Conservation (phyloP, 2,329 filamentous ascomycete species). For the Laburnicola sp. region DNA sequence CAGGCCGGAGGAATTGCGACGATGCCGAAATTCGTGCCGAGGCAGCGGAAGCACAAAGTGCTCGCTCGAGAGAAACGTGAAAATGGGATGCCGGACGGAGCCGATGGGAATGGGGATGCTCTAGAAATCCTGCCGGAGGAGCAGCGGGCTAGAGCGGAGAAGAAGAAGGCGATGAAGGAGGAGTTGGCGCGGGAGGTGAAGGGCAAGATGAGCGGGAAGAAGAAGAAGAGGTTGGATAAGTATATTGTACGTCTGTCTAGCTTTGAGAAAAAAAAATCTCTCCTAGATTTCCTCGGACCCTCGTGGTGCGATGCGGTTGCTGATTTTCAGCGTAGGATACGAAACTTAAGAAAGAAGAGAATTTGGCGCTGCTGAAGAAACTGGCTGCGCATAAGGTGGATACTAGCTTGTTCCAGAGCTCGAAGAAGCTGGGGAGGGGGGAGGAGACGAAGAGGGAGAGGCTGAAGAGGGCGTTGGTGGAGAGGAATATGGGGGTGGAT, state of each 20-base stretch:
- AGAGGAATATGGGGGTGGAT: conserved; percentile 47
- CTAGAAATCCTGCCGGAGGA: conserved; percentile 56
- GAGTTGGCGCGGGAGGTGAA: conserved; percentile 58
- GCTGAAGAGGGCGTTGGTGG: conserved; percentile 55
- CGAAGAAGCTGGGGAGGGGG: conserved; percentile 70
- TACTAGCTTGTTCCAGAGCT: conserved; percentile 77
- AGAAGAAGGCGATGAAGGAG: conserved; percentile 56
- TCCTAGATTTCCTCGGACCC: too few species aligned
- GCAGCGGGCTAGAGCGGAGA: conserved; percentile 58
- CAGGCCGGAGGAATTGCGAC: too few species aligned
- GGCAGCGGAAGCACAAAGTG: conserved; percentile 64
- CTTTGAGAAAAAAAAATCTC: too few species aligned
- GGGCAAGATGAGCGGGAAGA: conserved; percentile 63
- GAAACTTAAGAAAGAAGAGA: conserved; percentile 94
- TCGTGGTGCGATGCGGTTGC: too few species aligned
- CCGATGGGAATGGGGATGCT: conserved; percentile 59
- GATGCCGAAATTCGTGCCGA: conserved; percentile 52
- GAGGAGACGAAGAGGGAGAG: conserved; percentile 71
- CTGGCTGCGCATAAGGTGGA: conserved; percentile 79
- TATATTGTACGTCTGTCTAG: conserved; percentile 60
- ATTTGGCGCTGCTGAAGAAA: conserved; percentile 78
- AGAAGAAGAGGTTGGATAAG: conserved; percentile 69
- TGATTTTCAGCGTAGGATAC: conserved; percentile 56
- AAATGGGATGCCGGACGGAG: conserved; percentile 30
- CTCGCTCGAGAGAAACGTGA: conserved; percentile 66